Evolutionary conservation across 805 yeast species (phyloP), one percentile per base, ranked within the genome.

Genomic region (Wickerhamiella vanderwaltii): DNA sequence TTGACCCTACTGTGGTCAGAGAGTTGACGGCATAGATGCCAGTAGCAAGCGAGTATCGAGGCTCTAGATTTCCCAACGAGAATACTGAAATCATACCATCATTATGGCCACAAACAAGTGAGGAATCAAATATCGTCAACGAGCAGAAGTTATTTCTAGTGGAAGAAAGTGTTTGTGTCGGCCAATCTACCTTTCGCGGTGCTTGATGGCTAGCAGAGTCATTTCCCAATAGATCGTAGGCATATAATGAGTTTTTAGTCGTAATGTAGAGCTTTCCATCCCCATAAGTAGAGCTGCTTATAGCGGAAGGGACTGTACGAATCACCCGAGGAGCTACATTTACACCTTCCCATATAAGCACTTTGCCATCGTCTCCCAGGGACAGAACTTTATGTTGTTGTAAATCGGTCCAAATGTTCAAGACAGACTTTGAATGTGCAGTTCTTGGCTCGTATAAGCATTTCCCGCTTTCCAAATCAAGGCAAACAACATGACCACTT

Each of bases 71-170:
- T 15, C n/a, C 29, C 3, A 36, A 15, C 3, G 22, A 18, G 15
- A 35, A 42, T 4, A 24, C n/a, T 3, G 41, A 30, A 6, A 42
- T 19, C 11, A 29, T 26, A 4, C 44, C 44, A 17, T 42, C 37
- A n/a, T 25, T 42, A 25, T 42, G 44, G 9, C 44, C 44, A 19
- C 44, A 42, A 16, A 31, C 20, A 9, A 37, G 28, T 12, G 36
- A 17, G n/a, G 13, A 9, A 11, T 26, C 36, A 20, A 20, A 25
- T 20, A 26, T 33, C 23, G 25, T 4, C 36, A 33, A 20, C 12
- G 26, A 33, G 15, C 9, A 17, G 15, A 33, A 33, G 36, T 33
- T 6, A 6, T 33, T 18, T 17, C 36, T 25, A 15, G 36, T 33
- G 16, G 36, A 33, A 22, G 24, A 17, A 12, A 17, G 18, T 9